These are phyloP conservation scores for Turritis glabra DNA, from an alignment of 345 rosid genomes.

Conservation along the genomic window DNA sequence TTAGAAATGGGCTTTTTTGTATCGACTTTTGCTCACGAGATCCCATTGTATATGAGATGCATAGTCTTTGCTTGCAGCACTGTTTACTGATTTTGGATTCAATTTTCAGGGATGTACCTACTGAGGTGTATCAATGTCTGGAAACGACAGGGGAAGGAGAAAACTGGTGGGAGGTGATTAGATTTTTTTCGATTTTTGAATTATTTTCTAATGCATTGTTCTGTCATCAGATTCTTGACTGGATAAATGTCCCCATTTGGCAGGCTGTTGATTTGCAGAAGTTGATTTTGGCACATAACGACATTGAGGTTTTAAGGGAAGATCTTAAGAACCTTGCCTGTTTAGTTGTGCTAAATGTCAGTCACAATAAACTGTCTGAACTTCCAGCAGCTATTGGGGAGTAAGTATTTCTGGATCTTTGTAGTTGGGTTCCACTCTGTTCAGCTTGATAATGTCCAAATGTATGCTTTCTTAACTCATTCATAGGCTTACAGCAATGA, in stretches of 20 bases:
- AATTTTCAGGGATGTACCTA: slow-evolving; percentile 66
- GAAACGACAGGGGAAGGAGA: slow-evolving; percentile 74
- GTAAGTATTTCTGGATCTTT: slow-evolving; percentile 50
- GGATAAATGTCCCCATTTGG: slow-evolving; percentile 6
- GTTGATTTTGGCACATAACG: slow-evolving; percentile 90
- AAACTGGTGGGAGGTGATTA: slow-evolving; percentile 98
- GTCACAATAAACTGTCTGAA: slow-evolving; percentile 66
- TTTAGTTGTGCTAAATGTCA: slow-evolving; percentile 73
- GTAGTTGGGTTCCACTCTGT: neutral
- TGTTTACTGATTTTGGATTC: slow-evolving; percentile 18
- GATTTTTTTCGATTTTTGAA: neutral
- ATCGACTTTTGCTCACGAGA: slow-evolving; percentile 3
- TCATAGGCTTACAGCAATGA: slow-evolving; percentile 73
- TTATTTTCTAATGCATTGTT: slow-evolving; percentile 1
- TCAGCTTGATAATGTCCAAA: slow-evolving; percentile 7
- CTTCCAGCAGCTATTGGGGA: slow-evolving; percentile 85
- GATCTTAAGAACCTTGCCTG: slow-evolving; percentile 68
- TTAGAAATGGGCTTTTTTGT: neutral
- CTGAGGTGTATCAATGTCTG: slow-evolving; percentile 60
- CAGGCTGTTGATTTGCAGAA: slow-evolving; percentile 90
- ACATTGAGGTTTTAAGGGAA: slow-evolving; percentile 70
- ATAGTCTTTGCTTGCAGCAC: neutral
- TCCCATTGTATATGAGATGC: slow-evolving; percentile 17
- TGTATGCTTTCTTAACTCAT: neutral
- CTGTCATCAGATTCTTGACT: neutral